These are phyloP conservation scores for Trichaptum fuscoviolaceum DNA, from an alignment of 768 basidiomycete species.

Conservation along the genomic window DNA sequence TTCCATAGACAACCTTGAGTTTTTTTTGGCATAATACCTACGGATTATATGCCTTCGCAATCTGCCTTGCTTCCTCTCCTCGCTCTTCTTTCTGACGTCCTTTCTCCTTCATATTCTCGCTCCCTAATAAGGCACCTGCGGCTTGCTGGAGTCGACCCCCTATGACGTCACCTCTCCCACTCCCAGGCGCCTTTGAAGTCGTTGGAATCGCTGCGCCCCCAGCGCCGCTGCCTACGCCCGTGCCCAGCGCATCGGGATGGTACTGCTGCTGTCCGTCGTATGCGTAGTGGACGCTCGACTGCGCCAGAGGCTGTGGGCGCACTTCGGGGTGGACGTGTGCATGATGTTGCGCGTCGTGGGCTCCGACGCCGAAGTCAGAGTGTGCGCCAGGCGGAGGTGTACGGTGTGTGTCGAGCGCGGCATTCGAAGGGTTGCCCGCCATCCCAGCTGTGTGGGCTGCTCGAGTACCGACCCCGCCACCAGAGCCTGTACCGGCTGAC, in stretches of 20 bases:
- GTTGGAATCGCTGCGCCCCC: not conserved
- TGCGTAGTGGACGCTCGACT: too few relatives aligned
- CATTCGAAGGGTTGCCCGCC: not conserved
- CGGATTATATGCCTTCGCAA: not conserved
- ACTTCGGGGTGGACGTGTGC: not conserved
- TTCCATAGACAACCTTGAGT: too few relatives aligned
- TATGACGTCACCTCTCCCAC: slow-evolving; percentile 12
- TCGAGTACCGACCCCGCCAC: not conserved
- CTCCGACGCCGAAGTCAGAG: not conserved
- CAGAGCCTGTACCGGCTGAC: not conserved
- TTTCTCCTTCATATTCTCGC: slow-evolving; percentile 41
- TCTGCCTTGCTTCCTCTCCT: slow-evolving; percentile 8
- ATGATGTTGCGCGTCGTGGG: not conserved
- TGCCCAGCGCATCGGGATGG: not conserved
- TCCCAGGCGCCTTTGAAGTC: not conserved
- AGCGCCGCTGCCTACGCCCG: not conserved
- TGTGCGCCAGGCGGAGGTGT: not conserved
- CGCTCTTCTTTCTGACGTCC: slow-evolving; percentile 47
- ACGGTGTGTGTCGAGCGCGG: not conserved
- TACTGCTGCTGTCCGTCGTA: not conserved
- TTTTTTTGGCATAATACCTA: too few relatives aligned
- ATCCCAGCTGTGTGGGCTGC: not conserved
- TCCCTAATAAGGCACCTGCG: slow-evolving; percentile 40
- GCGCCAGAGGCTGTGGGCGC: too few relatives aligned
- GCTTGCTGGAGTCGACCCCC: slow-evolving; percentile 46